Base-by-base conservation (phyloP, 305 asterid species). In the Fraxinus xanthoxyloides region DNA sequence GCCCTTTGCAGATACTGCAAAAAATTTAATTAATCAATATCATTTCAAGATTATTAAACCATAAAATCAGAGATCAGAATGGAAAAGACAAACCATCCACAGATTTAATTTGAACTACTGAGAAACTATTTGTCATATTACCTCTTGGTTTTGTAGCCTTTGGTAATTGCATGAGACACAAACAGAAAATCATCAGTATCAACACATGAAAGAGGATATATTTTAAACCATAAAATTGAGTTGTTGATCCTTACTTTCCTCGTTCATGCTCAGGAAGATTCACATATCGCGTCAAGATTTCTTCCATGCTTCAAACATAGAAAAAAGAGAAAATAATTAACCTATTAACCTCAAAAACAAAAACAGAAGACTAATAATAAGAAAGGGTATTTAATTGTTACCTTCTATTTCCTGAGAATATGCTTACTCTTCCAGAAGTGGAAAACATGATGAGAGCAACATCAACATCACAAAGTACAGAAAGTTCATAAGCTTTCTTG, bases 391-490 rank as follows among this genome's bases (percentile, higher is more conserved):
- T 8, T 23, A 17, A 1, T 0, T 67, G 1, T 24, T 13, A 92
- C 98, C 95, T 95, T 85, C 89, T 85, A 35, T 84, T 88, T 77
- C 98, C 97, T 0, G 98, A 88, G 89, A 92, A 95, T 70, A 89
- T 77, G 86, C 97, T 92, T 38, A 90, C 89, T 83, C 97, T 88
- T 0, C 99, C 99, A 19, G 98, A 95, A 77, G 99, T 98, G 21
- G 99, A 95, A 51, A 95, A 95, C 99, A 94, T 91, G 89, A 95
- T 84, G 69, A 95, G 96, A 4, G 98, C 99, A 1, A 95, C 93
- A 84, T 95, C 99, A 54, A 94, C 97, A 87, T 94, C 99, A 69
- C 99, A 95, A 1, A 94, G 99, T 0, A 95, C 98, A 86, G 99
- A 95, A 78, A 95, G 97, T 32, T 95, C 99, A 86, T 95, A 95